A percentile compares a stretch with the other conserved stretches of the same genome.
Conservation (phyloP, 306 rosid species). For the Arachis stenosperma region DNA sequence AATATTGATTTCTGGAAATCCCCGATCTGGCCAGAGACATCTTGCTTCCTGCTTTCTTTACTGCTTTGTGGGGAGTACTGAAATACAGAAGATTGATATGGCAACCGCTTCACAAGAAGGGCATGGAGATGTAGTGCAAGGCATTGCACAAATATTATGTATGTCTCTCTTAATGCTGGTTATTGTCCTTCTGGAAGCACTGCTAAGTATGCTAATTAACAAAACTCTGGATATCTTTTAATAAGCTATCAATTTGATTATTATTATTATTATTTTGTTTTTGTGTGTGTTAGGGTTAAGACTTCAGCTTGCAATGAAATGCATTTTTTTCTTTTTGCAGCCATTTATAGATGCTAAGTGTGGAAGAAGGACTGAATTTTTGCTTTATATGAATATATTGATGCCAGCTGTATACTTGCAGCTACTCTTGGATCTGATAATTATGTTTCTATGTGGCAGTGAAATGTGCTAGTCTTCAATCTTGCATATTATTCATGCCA, state of each 20-base stretch:
- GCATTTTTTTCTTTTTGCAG: neutral
- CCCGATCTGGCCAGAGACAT: conserved; percentile 89
- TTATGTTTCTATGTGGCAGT: conserved; percentile 58
- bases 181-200: conserved; percentile 12
- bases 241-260: neutral
- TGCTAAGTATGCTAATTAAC: conserved; percentile 21
- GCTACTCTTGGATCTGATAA: conserved; percentile 18
- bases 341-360: neutral
- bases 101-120: conserved; percentile 96
- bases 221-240: conserved; percentile 11
- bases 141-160: conserved; percentile 83
- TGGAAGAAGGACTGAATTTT: conserved; percentile 22
- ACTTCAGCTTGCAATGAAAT: conserved; percentile 12
- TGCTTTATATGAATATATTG: conserved; percentile 8
- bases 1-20: conserved; percentile 75
- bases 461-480: conserved; percentile 71
- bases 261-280: neutral
- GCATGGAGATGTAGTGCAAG: conserved; percentile 82
- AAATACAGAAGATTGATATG: conserved; percentile 84
- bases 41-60: conserved; percentile 92
- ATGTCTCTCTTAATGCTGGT: conserved; percentile 40
- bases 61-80: conserved; percentile 78
- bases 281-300: conserved; percentile 3
- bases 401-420: conserved; percentile 24
- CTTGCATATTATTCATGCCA: conserved; percentile 83